Evolutionary conservation across 2,329 filamentous ascomycete genomes (phyloP).

Genomic region (Grosmannia serpens): DNA sequence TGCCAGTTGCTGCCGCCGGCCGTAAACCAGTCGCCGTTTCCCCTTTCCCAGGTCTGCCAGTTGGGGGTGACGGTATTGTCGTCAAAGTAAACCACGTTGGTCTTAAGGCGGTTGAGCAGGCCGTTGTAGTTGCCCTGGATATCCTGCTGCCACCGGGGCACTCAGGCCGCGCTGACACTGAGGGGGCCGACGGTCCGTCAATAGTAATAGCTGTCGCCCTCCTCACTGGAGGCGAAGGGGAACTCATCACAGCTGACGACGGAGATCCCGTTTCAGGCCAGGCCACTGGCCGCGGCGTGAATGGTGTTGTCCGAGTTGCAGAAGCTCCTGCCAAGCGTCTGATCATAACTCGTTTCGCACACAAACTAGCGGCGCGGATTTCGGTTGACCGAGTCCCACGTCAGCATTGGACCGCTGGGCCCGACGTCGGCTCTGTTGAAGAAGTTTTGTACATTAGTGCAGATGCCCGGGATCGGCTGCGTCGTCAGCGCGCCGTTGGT

Average conservation of each 20-base stretch:
- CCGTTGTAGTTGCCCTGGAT: neutral
- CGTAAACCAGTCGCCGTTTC: neutral
- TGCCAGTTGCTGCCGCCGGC: neutral
- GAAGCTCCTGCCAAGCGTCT: too few species aligned
- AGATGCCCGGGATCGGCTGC: neutral
- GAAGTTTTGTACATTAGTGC: neutral
- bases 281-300: too few species aligned
- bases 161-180: too few species aligned
- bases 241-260: neutral
- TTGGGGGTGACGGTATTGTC: neutral
- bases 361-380: neutral
- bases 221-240: neutral
- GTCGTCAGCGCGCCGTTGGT: neutral
- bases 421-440: neutral
- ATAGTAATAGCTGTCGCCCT: neutral
- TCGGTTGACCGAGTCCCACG: neutral
- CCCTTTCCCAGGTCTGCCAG: neutral
- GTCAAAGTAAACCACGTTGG: neutral
- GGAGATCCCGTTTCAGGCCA: too few species aligned
- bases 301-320: neutral
- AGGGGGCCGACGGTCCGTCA: too few species aligned
- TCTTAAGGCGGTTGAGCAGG: neutral
- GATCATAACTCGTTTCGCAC: neutral
- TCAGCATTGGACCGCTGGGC: too few species aligned
- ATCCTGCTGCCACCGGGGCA: neutral